A percentile compares a stretch with the other conserved stretches of the same genome.
phyloP scores from a whole-genome alignment of 2,329 filamentous ascomycete species.

The Phialemoniopsis sp. region DNA sequence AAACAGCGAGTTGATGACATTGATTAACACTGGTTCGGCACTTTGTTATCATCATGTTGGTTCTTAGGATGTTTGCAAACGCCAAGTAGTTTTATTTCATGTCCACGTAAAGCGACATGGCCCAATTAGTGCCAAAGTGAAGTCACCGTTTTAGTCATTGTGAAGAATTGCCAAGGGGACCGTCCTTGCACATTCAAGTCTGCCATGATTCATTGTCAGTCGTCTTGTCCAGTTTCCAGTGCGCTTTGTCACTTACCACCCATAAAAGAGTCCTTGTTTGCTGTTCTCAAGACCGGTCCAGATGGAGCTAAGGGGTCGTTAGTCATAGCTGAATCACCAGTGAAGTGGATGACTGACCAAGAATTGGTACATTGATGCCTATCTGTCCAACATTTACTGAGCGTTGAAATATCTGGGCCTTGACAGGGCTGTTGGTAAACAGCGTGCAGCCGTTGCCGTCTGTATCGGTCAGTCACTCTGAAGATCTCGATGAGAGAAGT shows the following conservation, averaged over 20 bases:
- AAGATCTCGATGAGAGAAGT: too few relatives aligned
- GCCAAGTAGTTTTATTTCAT: too few relatives aligned
- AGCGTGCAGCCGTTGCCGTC: slow-evolving; percentile 27
- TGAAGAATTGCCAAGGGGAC: slow-evolving; percentile 15
- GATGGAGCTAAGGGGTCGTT: slow-evolving; percentile 8
- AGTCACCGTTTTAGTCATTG: slow-evolving; percentile 15
- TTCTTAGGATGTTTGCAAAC: too few relatives aligned
- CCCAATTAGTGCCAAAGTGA: not conserved
- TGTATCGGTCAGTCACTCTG: too few relatives aligned
- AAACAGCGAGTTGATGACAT: too few relatives aligned
- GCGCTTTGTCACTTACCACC: slow-evolving; percentile 12
- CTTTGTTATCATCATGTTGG: too few relatives aligned
- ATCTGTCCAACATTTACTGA: slow-evolving; percentile 18
- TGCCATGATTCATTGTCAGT: too few relatives aligned
- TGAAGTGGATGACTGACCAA: slow-evolving; percentile 17
- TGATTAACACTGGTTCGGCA: too few relatives aligned
- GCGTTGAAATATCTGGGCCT: slow-evolving; percentile 23
- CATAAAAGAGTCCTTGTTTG: slow-evolving; percentile 19
- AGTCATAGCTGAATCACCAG: not conserved
- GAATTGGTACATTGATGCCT: slow-evolving; percentile 18
- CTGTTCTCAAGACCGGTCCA: slow-evolving; percentile 11
- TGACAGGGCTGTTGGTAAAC: slow-evolving; percentile 23
- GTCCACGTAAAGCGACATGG: too few relatives aligned
- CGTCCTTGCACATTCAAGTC: slow-evolving; percentile 5
- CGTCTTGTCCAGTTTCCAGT: too few relatives aligned